These are phyloP conservation scores for Circinella umbellata DNA, from an alignment of 371 early-diverging fungal species.

Conservation along the genomic window DNA sequence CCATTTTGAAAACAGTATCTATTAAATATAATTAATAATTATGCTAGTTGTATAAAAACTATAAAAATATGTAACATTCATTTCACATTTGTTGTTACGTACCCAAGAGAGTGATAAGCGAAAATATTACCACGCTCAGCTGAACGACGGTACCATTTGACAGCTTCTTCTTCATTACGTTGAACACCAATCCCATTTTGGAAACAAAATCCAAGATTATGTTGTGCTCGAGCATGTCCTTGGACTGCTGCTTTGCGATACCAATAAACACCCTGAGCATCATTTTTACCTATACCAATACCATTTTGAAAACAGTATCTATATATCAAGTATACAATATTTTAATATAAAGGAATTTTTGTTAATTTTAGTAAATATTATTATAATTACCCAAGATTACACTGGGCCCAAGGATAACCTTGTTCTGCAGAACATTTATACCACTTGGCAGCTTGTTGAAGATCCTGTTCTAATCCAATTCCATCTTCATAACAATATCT, in stretches of 20 bases:
- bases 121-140: slow-evolving; percentile 81
- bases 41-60: no score
- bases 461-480: slow-evolving; percentile 66
- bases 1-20: slow-evolving; percentile 86
- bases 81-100: slow-evolving; percentile 15
- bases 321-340: no score
- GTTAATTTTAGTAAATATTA: no score
- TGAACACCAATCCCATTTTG: slow-evolving; percentile 82
- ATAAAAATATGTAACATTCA: no score
- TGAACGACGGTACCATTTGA: slow-evolving; percentile 72
- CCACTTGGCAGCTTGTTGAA: slow-evolving; percentile 54
- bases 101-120: slow-evolving; percentile 86
- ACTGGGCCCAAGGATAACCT: slow-evolving; percentile 57
- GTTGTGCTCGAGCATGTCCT: slow-evolving; percentile 71
- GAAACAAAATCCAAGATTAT: slow-evolving; percentile 88
- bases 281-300: slow-evolving; percentile 72
- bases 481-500: slow-evolving; percentile 79
- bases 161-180: slow-evolving; percentile 66
- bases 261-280: slow-evolving; percentile 76
- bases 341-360: no score
- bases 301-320: slow-evolving; percentile 89
- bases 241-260: slow-evolving; percentile 23
- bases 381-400: slow-evolving; percentile 10
- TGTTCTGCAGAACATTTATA: slow-evolving; percentile 76
- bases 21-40: background rate